Conservation (phyloP, 1,284 basidiomycete genomes). For the Thelephora terrestris region DNA sequence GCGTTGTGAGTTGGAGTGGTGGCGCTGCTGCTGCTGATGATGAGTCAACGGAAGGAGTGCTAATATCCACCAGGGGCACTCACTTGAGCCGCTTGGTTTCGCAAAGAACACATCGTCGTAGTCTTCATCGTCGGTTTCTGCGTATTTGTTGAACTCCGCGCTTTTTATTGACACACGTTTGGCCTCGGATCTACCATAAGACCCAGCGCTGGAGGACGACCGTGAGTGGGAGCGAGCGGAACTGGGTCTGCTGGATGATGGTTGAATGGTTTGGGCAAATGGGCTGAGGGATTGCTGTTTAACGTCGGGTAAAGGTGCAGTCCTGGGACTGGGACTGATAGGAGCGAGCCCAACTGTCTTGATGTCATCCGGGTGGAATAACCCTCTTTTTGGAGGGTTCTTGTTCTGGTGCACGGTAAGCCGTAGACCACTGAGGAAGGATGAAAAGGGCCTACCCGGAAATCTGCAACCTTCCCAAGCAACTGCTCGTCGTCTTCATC, state of each 20-base stretch:
- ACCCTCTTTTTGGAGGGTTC: constrained; percentile 57
- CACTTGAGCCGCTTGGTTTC: constrained; percentile 55
- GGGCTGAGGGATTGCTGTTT: constrained; percentile 35
- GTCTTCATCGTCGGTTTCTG: constrained; percentile 77
- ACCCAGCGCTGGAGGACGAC: constrained; percentile 54
- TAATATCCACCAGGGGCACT: constrained; percentile 15
- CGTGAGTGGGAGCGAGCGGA: constrained; percentile 24
- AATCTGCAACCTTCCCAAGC: constrained; percentile 68
- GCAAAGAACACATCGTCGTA: constrained; percentile 83
- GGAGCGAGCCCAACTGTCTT: constrained; percentile 51
- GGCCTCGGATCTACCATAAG: constrained; percentile 56
- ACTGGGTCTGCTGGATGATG: constrained; percentile 13
- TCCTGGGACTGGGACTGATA: constrained; percentile 43
- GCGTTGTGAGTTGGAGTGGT: constrained; percentile 72
- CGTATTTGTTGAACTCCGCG: constrained; percentile 70
- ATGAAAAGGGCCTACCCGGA: constrained; percentile 46
- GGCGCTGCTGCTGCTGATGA: constrained; percentile 31
- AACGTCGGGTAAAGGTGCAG: constrained; percentile 50
- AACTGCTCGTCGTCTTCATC: constrained; percentile 68
- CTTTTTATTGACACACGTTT: constrained; percentile 35
- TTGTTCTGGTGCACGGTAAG: constrained; percentile 38
- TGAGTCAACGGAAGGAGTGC: too few species aligned
- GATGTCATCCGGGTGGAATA: constrained; percentile 85
- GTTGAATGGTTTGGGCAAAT: constrained; percentile 13
- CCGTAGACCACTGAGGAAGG: background rate